A percentile compares a stretch with the other conserved stretches of the same genome.
Evolutionary conservation across 2,329 filamentous ascomycete species (phyloP).

Genomic region (Neurospora sp.): DNA sequence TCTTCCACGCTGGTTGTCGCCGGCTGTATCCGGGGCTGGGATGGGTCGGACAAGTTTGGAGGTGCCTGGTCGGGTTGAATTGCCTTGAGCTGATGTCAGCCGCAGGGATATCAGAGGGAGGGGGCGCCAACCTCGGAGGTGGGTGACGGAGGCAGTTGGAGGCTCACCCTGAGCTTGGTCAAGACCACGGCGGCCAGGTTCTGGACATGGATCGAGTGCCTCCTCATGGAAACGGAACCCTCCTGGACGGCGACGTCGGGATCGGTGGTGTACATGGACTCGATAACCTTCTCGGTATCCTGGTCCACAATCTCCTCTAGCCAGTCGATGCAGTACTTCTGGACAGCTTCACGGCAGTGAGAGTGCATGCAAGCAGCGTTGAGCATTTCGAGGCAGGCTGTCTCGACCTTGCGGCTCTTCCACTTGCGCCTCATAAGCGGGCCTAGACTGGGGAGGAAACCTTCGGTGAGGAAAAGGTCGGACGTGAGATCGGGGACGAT

Average conservation of each 20-base stretch:
- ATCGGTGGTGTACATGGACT: conserved; percentile 38
- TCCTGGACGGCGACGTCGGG: conserved; percentile 49
- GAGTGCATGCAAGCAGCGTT: conserved; percentile 85
- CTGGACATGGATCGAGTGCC: conserved; percentile 52
- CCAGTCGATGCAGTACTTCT: conserved; percentile 79
- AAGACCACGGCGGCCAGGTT: conserved; percentile 65
- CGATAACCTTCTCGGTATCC: conserved; percentile 48
- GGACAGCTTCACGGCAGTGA: conserved; percentile 71
- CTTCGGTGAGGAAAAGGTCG: conserved; percentile 76
- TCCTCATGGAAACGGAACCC: conserved; percentile 49
- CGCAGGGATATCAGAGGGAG: conserved; percentile 17
- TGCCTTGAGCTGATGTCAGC: conserved; percentile 45
- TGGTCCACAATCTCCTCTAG: conserved; percentile 74
- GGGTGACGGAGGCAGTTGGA: conserved; percentile 15
- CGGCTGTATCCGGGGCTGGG: conserved; percentile 36
- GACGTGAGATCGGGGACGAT: conserved; percentile 68
- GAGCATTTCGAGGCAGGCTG: conserved; percentile 77
- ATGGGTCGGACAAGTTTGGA: conserved; percentile 25
- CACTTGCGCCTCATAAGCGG: conserved; percentile 69
- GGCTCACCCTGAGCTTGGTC: conserved; percentile 62
- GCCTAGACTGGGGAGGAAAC: conserved; percentile 70
- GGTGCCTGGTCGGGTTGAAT: conserved; percentile 32
- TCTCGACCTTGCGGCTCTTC: conserved; percentile 79
- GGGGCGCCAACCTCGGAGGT: conserved; percentile 3
- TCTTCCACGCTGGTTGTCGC: conserved; percentile 55